These are phyloP conservation scores for Amanita rimosa DNA, from an alignment of 768 basidiomycete genomes.

Conservation along the genomic window DNA sequence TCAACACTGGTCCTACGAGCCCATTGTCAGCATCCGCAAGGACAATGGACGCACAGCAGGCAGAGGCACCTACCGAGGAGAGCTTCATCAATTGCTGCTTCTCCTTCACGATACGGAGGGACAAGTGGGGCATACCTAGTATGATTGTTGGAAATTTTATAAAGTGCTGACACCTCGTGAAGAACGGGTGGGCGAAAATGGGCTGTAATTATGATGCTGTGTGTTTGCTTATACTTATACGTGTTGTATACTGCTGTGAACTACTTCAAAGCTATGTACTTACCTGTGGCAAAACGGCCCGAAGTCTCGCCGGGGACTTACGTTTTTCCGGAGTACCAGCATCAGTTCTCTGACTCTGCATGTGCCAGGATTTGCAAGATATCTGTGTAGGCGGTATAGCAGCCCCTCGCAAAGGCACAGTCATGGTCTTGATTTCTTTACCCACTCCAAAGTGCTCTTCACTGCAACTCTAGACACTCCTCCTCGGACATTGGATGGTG, in stretches of 20 bases:
- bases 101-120: conserved; percentile 80
- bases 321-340: too few species aligned
- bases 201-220: not conserved
- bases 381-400: too few species aligned
- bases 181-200: not conserved
- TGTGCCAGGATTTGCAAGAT: too few species aligned
- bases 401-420: too few species aligned
- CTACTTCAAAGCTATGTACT: not conserved
- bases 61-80: conserved; percentile 39
- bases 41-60: conserved; percentile 17
- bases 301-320: too few species aligned
- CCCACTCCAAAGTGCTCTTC: too few species aligned
- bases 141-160: conserved; percentile 91
- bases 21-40: conserved; percentile 15
- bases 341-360: too few species aligned
- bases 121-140: conserved; percentile 79
- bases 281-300: too few species aligned
- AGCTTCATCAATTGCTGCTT: conserved; percentile 81
- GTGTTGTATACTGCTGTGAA: not conserved
- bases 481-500: too few species aligned
- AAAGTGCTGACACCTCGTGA: conserved; percentile 32
- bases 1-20: conserved; percentile 28
- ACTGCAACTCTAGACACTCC: too few species aligned
- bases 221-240: not conserved
- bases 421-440: too few species aligned